A percentile compares a stretch with the other conserved stretches of the same genome.
Conservation (phyloP, 1,284 basidiomycete genomes). For the Moesziomyces antarcticus region DNA sequence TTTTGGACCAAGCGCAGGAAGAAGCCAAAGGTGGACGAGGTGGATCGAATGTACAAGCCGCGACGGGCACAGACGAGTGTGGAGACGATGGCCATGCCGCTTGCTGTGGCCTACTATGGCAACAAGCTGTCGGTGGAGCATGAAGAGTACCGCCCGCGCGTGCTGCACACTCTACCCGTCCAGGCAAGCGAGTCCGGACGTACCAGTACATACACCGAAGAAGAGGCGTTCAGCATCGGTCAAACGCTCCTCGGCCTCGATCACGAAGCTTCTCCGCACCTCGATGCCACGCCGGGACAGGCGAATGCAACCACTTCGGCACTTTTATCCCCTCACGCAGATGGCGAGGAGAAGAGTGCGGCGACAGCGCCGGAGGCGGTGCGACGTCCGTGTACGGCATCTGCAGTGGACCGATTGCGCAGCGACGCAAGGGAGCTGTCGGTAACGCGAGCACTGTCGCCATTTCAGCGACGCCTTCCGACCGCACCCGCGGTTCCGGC, state of each 20-base stretch:
- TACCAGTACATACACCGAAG: conserved; percentile 1
- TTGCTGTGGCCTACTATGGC: conserved; percentile 9
- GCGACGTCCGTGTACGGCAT: conserved; percentile 19
- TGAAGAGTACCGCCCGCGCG: background rate
- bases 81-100: conserved; percentile 6
- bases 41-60: conserved; percentile 10
- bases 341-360: background rate
- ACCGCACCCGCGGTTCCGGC: conserved; percentile 8
- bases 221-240: conserved; percentile 5
- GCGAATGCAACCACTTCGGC: background rate
- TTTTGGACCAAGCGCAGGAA: conserved; percentile 1
- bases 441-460: conserved; percentile 23
- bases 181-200: conserved; percentile 8
- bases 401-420: conserved; percentile 19
- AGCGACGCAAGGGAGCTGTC: conserved; percentile 13
- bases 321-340: background rate
- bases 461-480: conserved; percentile 4
- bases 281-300: background rate
- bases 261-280: background rate
- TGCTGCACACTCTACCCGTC: background rate
- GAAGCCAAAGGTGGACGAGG: background rate
- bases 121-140: background rate
- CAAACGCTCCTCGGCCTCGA: conserved; percentile 4
- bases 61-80: conserved; percentile 1
- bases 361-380: background rate